These are phyloP conservation scores for Sugiyamaella xylanicola DNA, from an alignment of 1,139 yeast genomes.

Conservation along the genomic window DNA sequence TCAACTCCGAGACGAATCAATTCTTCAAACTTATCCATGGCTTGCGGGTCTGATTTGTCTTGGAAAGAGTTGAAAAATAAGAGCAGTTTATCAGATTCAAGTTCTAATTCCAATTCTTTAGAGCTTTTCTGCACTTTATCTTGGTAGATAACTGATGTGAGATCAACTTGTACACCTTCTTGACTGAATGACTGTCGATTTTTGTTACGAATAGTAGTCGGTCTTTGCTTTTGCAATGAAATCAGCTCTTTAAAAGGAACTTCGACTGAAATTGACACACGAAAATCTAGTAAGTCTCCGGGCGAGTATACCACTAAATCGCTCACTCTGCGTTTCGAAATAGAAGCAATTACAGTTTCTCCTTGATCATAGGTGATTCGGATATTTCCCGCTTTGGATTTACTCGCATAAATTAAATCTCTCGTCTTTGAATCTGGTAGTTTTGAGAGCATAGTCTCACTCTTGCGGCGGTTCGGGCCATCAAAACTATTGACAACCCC, in stretches of 20 bases:
- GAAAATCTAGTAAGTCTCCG: conserved; percentile 71
- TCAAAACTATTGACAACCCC: conserved; percentile 5
- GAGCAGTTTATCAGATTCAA: conserved; percentile 65
- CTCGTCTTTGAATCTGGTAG: conserved; percentile 26
- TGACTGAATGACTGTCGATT: conserved; percentile 45
- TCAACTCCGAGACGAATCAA: conserved; percentile 40
- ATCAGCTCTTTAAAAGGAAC: conserved; percentile 48
- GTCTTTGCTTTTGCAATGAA: conserved; percentile 23
- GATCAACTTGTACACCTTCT: conserved; percentile 40
- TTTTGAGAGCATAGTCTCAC: conserved; percentile 13
- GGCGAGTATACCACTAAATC: conserved; percentile 76
- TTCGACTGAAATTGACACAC: conserved; percentile 77
- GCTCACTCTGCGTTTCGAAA: conserved; percentile 70
- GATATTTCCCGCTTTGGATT: conserved; percentile 44
- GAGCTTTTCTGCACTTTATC: conserved; percentile 26
- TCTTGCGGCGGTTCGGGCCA: conserved; percentile 12
- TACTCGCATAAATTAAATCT: conserved; percentile 27
- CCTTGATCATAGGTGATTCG: conserved; percentile 39
- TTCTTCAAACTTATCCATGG: conserved; percentile 43
- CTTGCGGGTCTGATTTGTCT: conserved; percentile 32
- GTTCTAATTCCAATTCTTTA: conserved; percentile 55
- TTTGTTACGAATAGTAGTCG: conserved; percentile 54
- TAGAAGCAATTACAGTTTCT: conserved; percentile 54
- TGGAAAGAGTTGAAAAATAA: conserved; percentile 55
- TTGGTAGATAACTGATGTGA: conserved; percentile 40